Conservation (phyloP, 139 green algal genomes). For the Chlamydomonas urium region DNA sequence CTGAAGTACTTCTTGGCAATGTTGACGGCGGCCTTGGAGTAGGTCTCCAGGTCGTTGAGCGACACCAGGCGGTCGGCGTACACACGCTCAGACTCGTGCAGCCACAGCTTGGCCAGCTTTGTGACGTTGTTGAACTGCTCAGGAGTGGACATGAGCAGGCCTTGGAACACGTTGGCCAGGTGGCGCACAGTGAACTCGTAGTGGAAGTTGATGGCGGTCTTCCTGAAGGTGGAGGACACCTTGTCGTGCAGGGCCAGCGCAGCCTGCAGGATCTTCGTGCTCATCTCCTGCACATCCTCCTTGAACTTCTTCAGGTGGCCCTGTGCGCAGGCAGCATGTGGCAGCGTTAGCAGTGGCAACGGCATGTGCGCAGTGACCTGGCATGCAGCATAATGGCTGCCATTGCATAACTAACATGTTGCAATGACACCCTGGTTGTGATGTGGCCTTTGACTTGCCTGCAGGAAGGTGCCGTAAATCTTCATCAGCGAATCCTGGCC, state of each 20-base stretch:
- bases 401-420: too few species aligned
- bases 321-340: not conserved
- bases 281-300: slow-evolving; percentile 63
- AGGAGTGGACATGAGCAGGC: slow-evolving; percentile 76
- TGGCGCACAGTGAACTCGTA: slow-evolving; percentile 90
- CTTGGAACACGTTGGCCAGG: slow-evolving; percentile 86
- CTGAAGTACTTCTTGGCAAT: slow-evolving; percentile 81
- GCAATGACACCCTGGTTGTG: too few species aligned
- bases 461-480: slow-evolving; percentile 87
- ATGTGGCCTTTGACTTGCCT: slow-evolving; percentile 18
- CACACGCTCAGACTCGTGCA: slow-evolving; percentile 85
- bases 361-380: too few species aligned
- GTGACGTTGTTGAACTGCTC: slow-evolving; percentile 64
- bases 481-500: slow-evolving; percentile 82
- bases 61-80: slow-evolving; percentile 77
- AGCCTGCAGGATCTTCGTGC: slow-evolving; percentile 71
- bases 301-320: slow-evolving; percentile 68
- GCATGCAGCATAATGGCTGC: too few species aligned
- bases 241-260: slow-evolving; percentile 80
- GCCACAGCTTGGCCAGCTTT: slow-evolving; percentile 82
- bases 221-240: slow-evolving; percentile 78
- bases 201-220: slow-evolving; percentile 91
- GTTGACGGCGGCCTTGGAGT: slow-evolving; percentile 68
- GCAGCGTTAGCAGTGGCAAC: not conserved
- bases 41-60: slow-evolving; percentile 63